Evolutionary conservation across 768 basidiomycete species (phyloP).

Genomic region (Hypholoma fasciculare): DNA sequence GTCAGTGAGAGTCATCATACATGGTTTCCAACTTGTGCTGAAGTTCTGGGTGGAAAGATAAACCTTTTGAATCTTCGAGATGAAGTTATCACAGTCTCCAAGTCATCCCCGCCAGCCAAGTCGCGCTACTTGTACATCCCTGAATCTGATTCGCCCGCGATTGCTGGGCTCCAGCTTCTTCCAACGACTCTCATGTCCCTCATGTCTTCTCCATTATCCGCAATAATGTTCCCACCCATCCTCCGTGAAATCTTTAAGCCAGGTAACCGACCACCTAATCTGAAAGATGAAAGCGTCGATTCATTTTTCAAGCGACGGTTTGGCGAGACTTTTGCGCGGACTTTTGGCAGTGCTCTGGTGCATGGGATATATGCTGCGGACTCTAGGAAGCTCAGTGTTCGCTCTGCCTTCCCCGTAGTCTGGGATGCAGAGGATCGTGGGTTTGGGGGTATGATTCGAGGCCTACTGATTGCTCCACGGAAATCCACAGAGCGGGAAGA

Average conservation of each 20-base stretch:
- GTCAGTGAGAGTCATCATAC: conserved; percentile 41
- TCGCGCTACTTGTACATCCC: conserved; percentile 73
- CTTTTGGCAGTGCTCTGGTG: conserved; percentile 77
- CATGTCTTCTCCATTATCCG: conserved; percentile 39
- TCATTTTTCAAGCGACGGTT: conserved; percentile 75
- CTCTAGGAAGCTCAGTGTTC: conserved; percentile 69
- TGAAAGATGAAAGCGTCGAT: conserved; percentile 79
- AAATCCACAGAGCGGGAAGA: conserved; percentile 8
- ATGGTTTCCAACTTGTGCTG: neutral
- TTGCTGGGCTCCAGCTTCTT: conserved; percentile 51
- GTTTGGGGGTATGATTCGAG: conserved; percentile 68
- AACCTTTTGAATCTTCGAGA: conserved; percentile 66
- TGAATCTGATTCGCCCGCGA: conserved; percentile 21
- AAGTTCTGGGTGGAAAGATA: conserved; percentile 49
- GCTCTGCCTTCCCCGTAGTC: conserved; percentile 74
- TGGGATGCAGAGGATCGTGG: conserved; percentile 71
- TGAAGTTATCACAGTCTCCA: conserved; percentile 66
- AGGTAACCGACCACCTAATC: conserved; percentile 36
- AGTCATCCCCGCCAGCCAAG: conserved; percentile 68
- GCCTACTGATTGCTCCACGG: conserved; percentile 37
- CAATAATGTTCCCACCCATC: conserved; percentile 51
- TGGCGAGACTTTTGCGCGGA: conserved; percentile 68
- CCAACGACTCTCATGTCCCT: conserved; percentile 42
- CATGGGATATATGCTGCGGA: conserved; percentile 96
- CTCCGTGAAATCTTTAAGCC: conserved; percentile 58